phyloP scores from a whole-genome alignment of 2,329 filamentous ascomycete genomes.

The Plectosphaerella cucumerina region DNA sequence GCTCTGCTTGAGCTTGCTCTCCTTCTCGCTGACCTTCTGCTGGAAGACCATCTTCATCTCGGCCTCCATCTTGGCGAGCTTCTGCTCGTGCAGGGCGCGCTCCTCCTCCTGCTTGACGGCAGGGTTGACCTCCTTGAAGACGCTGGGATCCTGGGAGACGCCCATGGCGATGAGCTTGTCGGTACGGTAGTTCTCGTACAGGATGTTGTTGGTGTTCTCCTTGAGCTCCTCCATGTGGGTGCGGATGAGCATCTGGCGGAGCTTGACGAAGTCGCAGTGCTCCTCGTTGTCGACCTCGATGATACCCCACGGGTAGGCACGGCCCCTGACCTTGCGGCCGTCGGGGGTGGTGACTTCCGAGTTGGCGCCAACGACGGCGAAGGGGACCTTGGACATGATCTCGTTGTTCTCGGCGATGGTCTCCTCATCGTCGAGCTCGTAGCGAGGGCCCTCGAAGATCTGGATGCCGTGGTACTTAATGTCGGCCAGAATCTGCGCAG shows the following conservation, averaged over 20 bases:
- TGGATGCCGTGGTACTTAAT: constrained; percentile 97
- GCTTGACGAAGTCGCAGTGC: constrained; percentile 99
- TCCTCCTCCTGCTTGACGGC: constrained; percentile 99
- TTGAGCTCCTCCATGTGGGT: constrained; percentile 99
- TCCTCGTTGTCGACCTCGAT: constrained; percentile 99
- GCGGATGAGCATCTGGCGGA: constrained; percentile 98
- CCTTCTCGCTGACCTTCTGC: constrained; percentile 99
- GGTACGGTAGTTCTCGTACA: constrained; percentile 99
- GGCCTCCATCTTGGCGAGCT: constrained; percentile 99
- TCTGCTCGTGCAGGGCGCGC: constrained; percentile 96
- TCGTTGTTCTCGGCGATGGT: constrained; percentile 99
- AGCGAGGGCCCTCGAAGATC: constrained; percentile 97
- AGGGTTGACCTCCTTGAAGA: constrained; percentile 99
- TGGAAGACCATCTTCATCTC: constrained; percentile 99
- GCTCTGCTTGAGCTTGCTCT: constrained; percentile 99
- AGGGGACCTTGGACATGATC: constrained; percentile 99
- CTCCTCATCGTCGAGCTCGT: constrained; percentile 98
- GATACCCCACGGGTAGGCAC: constrained; percentile 95
- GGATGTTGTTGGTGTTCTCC: constrained; percentile 98
- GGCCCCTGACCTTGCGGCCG: constrained; percentile 92
- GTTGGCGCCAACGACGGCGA: constrained; percentile 96
- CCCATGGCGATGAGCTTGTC: constrained; percentile 99
- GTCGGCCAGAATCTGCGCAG: constrained; percentile 80
- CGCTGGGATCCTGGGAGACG: constrained; percentile 95
- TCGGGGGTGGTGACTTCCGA: constrained; percentile 87